Conservation (phyloP, 129 eudicot genomes). For the Ambrosia artemisiifolia region DNA sequence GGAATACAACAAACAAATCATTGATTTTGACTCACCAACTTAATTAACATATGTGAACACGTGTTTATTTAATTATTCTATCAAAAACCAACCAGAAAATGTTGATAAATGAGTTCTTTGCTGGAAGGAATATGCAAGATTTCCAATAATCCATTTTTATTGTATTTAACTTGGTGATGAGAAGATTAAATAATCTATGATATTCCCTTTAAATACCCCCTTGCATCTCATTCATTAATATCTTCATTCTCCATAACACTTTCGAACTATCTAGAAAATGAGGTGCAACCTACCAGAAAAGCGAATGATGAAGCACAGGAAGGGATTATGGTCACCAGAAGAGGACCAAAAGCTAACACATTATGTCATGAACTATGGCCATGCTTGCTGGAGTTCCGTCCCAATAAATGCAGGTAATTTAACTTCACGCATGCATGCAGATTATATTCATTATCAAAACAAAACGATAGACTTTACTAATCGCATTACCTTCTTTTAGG, state of each 20-base stretch:
- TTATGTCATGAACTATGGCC: conserved; percentile 61
- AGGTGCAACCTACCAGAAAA: conserved; percentile 43
- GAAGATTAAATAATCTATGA: conserved; percentile 6
- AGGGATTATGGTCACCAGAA: conserved; percentile 87
- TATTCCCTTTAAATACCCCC: conserved; percentile 9
- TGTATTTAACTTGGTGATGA: not conserved
- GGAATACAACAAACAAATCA: no score
- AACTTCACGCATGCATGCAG: not conserved
- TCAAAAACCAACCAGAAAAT: not conserved
- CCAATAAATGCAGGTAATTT: conserved; percentile 53
- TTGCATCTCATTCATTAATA: not conserved
- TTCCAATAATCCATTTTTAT: conserved; percentile 11
- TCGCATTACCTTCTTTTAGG: conserved; percentile 34
- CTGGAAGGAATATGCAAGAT: not conserved
- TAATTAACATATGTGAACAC: no score
- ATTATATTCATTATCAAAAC: not conserved
- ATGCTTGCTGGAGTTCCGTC: conserved; percentile 78
- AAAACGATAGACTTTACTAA: not conserved
- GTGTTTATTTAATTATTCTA: no score
- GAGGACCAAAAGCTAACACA: conserved; percentile 76
- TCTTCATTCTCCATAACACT: not conserved
- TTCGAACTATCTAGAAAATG: conserved; percentile 26
- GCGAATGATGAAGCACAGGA: conserved; percentile 56
- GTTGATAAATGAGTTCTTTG: not conserved
- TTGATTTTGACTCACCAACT: no score